Evolutionary conservation across 345 rosid genomes (phyloP), one percentile per base, ranked within the genome.

Genomic region (Cardamine resedifolia): DNA sequence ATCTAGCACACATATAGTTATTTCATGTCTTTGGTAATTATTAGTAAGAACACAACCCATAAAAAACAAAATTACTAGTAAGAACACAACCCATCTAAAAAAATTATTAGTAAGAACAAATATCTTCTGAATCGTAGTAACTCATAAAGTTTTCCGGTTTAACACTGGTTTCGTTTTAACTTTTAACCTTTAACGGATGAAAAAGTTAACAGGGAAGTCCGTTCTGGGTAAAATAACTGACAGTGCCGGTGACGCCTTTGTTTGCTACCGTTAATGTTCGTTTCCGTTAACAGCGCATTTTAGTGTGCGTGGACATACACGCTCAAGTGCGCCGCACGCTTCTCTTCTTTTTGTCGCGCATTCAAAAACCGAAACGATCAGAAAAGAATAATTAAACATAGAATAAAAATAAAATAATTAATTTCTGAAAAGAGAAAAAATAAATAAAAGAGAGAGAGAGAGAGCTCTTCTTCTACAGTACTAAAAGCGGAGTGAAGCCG

Each of bases 401-500:
- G 4, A 56, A 44, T 6, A 14, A 24, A 56, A 31, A 43, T 26
- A 31, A 56, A 33, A 44, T 38, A 2, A 62, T 21, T 36, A 60
- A 51, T 61, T 62, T 50, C 52, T 23, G n/a, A 16, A 60, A 66
- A 30, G 8, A 21, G 18, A 41, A 59, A 48, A 47, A 20, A 18
- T 1, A 24, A 1, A 15, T 0, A 28, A 4, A 23, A 31, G 9
- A 31, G 26, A 30, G 31, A 19, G 19, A 68, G 58, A 60, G 33
- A 39, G 39, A 66, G 76, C 59, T 74, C 73, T 67, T 67, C 61
- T 67, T 76, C 72, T 55, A 52, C 68, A 52, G 80, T 61, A 76
- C 82, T 70, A 73, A 60, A 67, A 70, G 49, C 82, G 20, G 83
- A 81, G 83, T 81, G 80, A 80, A 82, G 61, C 79, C 77, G 78